Base-by-base conservation (phyloP, 495 filamentous ascomycete genomes). In the Tuber calosporum region DNA sequence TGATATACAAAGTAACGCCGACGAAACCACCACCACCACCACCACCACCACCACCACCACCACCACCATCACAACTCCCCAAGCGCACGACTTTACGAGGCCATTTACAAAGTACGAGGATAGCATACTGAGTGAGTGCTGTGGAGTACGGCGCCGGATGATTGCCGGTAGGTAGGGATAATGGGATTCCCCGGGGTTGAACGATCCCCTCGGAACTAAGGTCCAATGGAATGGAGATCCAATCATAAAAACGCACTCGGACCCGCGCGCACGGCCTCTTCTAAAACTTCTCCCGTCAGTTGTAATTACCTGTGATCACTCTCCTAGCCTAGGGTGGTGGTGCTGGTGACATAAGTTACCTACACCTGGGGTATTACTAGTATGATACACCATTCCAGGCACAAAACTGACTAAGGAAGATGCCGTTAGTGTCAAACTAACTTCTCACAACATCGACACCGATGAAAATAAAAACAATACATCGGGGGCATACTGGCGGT, bases 191-290 rank as follows among this genome's bases (percentile, higher is more conserved):
- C 11, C 39, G 6, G 1, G 9, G 9, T 39, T 39, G 38, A 39
- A 39, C 8, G 11, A 40, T 9, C n/a, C n/a, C n/a, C n/a, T n/a
- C n/a, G n/a, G n/a, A n/a, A n/a, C n/a, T n/a, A n/a, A n/a, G n/a
- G n/a, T n/a, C n/a, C n/a, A n/a, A 38, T 6, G 1, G 41, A 43
- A 19, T 15, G 41, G 3, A 22, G 45, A 1, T 62, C 53, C 26
- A 62, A 62, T 62, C 53, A 62, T 11, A 62, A 62, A 62, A 62
- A 62, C 53, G 53, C 53, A 62, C 53, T 62, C 53, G 53, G n/a
- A 9, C 22, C 8, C 5, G 8, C 15, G 17, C 15, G 42, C 42
- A 43, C 42, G 42, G 42, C 17, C 42, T 19, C 19, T 43, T 40
- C 39, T 15, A 19, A 15, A 19, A 19, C 42, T 15, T 19, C 42